A percentile compares a stretch with the other conserved stretches of the same genome.
phyloP scores from a whole-genome alignment of 2,329 filamentous ascomycete species.

The Penicillium sp. region DNA sequence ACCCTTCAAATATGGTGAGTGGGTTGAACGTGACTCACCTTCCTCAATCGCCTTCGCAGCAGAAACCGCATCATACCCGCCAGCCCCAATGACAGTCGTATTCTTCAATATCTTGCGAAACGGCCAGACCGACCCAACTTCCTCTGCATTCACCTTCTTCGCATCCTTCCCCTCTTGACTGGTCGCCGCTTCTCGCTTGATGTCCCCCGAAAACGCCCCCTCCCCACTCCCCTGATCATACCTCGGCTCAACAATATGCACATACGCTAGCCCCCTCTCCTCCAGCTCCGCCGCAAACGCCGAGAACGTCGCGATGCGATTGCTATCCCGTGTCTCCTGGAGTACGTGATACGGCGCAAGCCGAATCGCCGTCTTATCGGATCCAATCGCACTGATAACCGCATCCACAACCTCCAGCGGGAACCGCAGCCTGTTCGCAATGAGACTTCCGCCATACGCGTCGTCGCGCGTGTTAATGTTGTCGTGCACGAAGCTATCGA shows the following conservation, averaged over 20 bases:
- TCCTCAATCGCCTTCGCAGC: conserved; percentile 3
- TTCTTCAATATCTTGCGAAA: neutral
- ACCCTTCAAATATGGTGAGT: too few relatives aligned
- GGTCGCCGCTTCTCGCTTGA: neutral
- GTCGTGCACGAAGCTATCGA: conserved; percentile 3
- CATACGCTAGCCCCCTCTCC: neutral
- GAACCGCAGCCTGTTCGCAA: neutral
- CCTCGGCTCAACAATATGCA: conserved; percentile 1
- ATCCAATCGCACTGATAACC: neutral
- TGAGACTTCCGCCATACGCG: neutral
- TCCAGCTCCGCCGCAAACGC: neutral
- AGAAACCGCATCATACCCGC: neutral
- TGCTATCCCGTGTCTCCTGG: neutral
- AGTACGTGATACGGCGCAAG: conserved; percentile 6
- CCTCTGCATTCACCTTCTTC: neutral
- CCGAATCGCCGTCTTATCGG: neutral
- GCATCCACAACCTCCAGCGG: neutral
- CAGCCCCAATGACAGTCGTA: neutral
- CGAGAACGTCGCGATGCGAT: neutral
- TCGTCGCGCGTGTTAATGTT: conserved; percentile 1
- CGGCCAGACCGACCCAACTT: neutral
- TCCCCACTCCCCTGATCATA: conserved; percentile 3
- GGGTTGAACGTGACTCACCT: neutral
- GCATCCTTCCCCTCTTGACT: too few relatives aligned
- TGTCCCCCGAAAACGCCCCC: neutral